Conservation (phyloP, 192 early-diverging fungal genomes). For the Cladochytrium replicatum region DNA sequence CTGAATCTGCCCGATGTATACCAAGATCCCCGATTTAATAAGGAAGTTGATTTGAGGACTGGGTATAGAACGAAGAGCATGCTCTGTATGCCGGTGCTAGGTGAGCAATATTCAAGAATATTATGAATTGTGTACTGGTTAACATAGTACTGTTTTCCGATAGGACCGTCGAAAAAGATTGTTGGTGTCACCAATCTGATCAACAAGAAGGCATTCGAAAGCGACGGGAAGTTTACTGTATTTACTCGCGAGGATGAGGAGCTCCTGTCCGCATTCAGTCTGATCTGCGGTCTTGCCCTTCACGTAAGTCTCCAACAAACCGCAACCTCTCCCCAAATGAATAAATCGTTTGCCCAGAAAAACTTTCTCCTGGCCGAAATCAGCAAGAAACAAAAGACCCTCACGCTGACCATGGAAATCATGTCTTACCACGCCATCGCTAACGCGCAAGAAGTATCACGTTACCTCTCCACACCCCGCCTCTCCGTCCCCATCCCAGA, state of each 20-base stretch:
- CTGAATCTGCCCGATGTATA: conserved; percentile 12
- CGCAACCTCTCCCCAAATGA: neutral
- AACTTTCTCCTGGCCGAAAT: conserved; percentile 22
- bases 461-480: conserved; percentile 5
- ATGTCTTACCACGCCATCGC: conserved; percentile 32
- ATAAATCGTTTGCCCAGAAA: neutral
- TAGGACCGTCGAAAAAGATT: too few species aligned
- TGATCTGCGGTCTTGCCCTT: conserved; percentile 32
- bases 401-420: conserved; percentile 30
- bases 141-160: too few species aligned
- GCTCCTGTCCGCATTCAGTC: conserved; percentile 26
- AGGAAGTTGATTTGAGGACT: conserved; percentile 15
- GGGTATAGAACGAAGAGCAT: conserved; percentile 18
- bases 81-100: conserved; percentile 21
- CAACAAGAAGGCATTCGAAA: conserved; percentile 22
- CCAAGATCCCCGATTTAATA: conserved; percentile 17
- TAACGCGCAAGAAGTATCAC: conserved; percentile 12
- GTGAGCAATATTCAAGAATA: neutral
- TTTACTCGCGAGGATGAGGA: conserved; percentile 23
- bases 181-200: conserved; percentile 33
- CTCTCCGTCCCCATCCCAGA: neutral
- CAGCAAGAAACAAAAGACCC: conserved; percentile 13
- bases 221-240: conserved; percentile 2
- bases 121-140: too few species aligned
- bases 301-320: neutral